Base-by-base conservation (phyloP, 75 land plant genomes). In the Gnetum montanum region DNA sequence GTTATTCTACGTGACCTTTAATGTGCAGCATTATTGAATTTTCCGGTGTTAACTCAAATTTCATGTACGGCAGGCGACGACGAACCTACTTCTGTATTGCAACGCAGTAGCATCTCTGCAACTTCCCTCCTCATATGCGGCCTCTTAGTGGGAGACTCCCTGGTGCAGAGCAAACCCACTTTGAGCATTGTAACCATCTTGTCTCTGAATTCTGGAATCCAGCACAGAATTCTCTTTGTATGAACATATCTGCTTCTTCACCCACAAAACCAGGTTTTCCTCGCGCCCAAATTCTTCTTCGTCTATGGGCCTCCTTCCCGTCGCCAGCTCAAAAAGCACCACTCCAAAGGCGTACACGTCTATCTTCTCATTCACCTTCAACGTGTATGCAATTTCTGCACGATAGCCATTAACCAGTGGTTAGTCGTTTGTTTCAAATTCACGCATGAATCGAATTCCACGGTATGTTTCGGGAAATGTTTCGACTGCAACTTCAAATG, bases 291-390 rank as follows among this genome's bases (percentile, higher is more conserved):
- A 68, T 23, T 61, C 70, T n/a, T 56, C 55, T n/a, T n/a, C n/a
- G 45, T 60, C 70, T 27, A 31, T 60, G 26, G 66, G 70, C 31
- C 46, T 34, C 65, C 30, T 68, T 29, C 70, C 70, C 2, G 70
- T 68, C 28, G 61, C 31, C 15, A 68, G 65, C 70, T 68, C 70
- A 44, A 68, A 45, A 18, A 68, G 70, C 47, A 68, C 70, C 45
- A 68, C 70, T 5, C 70, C 70, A 43, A 68, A 68, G 65, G 65
- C 61, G 67, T 68, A 68, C 24, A 68, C 61, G 37, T 68, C 70
- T 22, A 64, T 62, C 66, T 68, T 68, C 65, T 68, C 70, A 27
- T 59, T 61, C 15, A 68, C 38, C 30, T 68, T 68, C 31, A 68
- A 45, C 7, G 65, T 61, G 65, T 68, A 68, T 0, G 67, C 67